Conservation (phyloP, 2,329 filamentous ascomycete species). For the Pseudophaeomoniella oleicola region DNA sequence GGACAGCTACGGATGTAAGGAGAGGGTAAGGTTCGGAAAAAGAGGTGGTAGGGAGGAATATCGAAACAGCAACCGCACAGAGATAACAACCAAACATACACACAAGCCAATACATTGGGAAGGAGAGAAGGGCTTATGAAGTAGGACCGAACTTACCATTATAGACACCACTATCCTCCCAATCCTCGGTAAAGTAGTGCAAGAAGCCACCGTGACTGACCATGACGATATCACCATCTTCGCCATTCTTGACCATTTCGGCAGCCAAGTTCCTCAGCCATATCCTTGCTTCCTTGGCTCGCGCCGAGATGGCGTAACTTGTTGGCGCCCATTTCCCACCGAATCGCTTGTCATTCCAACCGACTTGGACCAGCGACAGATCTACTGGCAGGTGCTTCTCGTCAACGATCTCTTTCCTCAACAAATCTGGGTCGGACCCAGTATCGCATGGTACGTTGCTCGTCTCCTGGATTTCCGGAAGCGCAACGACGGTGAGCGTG, state of each 20-base stretch:
- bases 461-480: constrained; percentile 64
- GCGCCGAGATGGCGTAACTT: constrained; percentile 38
- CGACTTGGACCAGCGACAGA: constrained; percentile 42
- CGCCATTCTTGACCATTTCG: constrained; percentile 36
- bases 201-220: constrained; percentile 75
- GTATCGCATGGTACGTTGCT: constrained; percentile 62
- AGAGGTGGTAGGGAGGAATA: no score
- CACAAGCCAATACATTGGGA: no score
- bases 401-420: constrained; percentile 39
- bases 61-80: no score
- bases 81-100: no score
- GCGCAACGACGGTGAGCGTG: constrained; percentile 42
- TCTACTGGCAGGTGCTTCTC: constrained; percentile 44
- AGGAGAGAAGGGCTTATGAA: background rate
- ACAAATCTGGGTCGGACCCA: constrained; percentile 41
- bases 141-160: constrained; percentile 23
- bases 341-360: constrained; percentile 56
- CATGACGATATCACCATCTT: constrained; percentile 54
- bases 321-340: constrained; percentile 29
- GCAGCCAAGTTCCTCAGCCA: constrained; percentile 45
- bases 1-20: background rate
- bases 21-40: background rate
- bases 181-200: constrained; percentile 76
- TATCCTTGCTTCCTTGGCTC: constrained; percentile 46
- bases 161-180: constrained; percentile 41